These are phyloP conservation scores for Diaporthe vexans DNA, from an alignment of 2,329 filamentous ascomycete species.

Conservation along the genomic window DNA sequence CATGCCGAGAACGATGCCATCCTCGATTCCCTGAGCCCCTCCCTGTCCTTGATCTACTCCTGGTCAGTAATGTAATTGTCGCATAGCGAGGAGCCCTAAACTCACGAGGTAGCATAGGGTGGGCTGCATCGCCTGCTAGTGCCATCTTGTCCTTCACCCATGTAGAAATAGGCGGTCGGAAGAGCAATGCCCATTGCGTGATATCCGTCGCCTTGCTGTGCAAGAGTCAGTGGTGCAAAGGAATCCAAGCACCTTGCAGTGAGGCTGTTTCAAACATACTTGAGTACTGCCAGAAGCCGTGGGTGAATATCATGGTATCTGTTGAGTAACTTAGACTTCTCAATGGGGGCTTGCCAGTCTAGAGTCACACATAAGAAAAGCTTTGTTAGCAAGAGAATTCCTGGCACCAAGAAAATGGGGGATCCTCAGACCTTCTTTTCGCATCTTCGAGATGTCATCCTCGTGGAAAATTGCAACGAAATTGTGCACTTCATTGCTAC, in stretches of 20 bases:
- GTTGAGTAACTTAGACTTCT: not conserved
- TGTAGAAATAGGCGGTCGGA: conserved; percentile 50
- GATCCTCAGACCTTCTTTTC: not conserved
- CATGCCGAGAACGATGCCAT: conserved; percentile 50
- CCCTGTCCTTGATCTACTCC: conserved; percentile 55
- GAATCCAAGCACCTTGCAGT: no score
- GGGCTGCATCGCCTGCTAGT: conserved; percentile 54
- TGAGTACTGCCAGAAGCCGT: not conserved
- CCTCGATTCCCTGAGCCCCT: conserved; percentile 52
- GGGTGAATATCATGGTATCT: conserved; percentile 1
- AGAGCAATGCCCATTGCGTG: conserved; percentile 54
- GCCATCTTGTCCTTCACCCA: conserved; percentile 52
- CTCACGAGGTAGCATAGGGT: not conserved
- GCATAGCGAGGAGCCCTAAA: not conserved
- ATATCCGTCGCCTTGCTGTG: conserved; percentile 53
- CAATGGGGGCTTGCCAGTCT: conserved; percentile 6
- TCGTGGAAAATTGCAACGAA: conserved; percentile 52
- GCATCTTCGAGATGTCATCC: conserved; percentile 29
- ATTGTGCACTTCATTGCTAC: conserved; percentile 52
- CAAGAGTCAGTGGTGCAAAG: not conserved
- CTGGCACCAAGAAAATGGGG: not conserved
- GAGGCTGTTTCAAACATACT: not conserved
- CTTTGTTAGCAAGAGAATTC: not conserved
- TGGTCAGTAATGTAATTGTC: conserved; percentile 7
- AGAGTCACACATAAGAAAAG: not conserved